Base-by-base conservation (phyloP, 106 monocot genomes). In the Apostasia ramifera region DNA sequence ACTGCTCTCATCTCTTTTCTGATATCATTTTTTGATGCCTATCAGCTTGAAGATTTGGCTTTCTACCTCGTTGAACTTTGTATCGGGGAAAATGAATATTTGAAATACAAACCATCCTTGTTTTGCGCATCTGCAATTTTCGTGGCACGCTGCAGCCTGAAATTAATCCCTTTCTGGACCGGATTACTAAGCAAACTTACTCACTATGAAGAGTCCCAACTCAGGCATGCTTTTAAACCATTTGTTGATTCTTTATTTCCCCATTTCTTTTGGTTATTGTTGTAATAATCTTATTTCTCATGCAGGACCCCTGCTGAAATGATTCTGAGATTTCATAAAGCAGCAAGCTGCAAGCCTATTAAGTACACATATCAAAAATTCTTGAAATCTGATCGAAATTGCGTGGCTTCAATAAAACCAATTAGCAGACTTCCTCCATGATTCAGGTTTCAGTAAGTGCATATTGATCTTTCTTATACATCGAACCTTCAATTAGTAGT, bases 31-130 rank as follows among this genome's bases (percentile, higher is more conserved):
- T n/a, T 57, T 66, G 9, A 54, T 73, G 6, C 43, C 8, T 63
- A 5, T 9, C 71, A 85, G 84, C 67, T 85, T 61, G 81, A 85
- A 59, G 74, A 81, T 54, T 42, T 85, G 14, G 70, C 84, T 61
- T 85, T 77, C 74, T 85, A 85, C 59, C 77, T 85, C 8, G 68
- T 81, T 53, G 84, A 85, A 67, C 57, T 85, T 61, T 85, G 81
- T 53, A 60, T 85, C 1, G 70, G 73, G 66, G 71, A 85, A 68
- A 81, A 78, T 49, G 84, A 85, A 71, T 74, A 77, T 14, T 48
- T 81, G 74, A 78, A 68, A 58, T 85, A 67, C 71, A 85, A 74
- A 41, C 71, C 84, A 59, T 85, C 84, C 52, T 61, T 85, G 15
- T 68, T 85, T 2, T 74, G 74, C 60, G 84, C 84, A 57, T 81